phyloP scores from a whole-genome alignment of 2,329 filamentous ascomycete species.

The Dactylellina haptotyla region DNA sequence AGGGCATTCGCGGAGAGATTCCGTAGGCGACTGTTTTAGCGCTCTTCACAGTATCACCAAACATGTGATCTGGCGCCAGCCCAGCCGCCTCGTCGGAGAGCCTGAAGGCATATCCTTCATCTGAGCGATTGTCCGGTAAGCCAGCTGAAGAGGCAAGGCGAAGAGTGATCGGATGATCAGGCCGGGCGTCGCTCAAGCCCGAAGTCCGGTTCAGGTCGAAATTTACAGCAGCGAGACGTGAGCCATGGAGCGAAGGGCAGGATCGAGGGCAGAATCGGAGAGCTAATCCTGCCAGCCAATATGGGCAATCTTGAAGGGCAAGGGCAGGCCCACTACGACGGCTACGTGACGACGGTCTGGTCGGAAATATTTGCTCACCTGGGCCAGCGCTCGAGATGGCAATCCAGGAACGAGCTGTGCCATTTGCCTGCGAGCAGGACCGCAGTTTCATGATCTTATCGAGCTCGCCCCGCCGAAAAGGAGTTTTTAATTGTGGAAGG shows the following conservation, averaged over 20 bases:
- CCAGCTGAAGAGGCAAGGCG: conserved; percentile 1
- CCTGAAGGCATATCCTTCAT: too few relatives aligned
- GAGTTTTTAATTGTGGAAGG: conserved; percentile 34
- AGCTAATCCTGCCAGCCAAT: conserved; percentile 27
- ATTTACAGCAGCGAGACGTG: neutral
- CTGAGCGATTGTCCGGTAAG: conserved; percentile 21
- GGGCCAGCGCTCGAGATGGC: conserved; percentile 10
- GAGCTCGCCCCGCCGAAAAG: conserved; percentile 2
- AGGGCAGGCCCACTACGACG: conserved; percentile 24
- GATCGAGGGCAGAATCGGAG: conserved; percentile 26
- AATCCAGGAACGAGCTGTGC: neutral
- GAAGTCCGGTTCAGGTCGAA: conserved; percentile 14
- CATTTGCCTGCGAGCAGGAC: conserved; percentile 5
- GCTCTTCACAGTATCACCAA: conserved; percentile 1
- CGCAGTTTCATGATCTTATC: conserved; percentile 20
- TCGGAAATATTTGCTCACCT: conserved; percentile 50
- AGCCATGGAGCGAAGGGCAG: conserved; percentile 25
- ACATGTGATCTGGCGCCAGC: too few relatives aligned
- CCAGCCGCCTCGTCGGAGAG: too few relatives aligned
- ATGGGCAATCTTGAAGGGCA: conserved; percentile 5
- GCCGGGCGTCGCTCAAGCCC: conserved; percentile 28
- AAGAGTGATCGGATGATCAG: conserved; percentile 34
- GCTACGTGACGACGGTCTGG: conserved; percentile 32
- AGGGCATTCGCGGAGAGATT: conserved; percentile 24
- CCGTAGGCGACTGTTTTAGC: conserved; percentile 12